These are phyloP conservation scores for Xylaria sp. DNA, from an alignment of 2,329 filamentous ascomycete species.

Conservation along the genomic window DNA sequence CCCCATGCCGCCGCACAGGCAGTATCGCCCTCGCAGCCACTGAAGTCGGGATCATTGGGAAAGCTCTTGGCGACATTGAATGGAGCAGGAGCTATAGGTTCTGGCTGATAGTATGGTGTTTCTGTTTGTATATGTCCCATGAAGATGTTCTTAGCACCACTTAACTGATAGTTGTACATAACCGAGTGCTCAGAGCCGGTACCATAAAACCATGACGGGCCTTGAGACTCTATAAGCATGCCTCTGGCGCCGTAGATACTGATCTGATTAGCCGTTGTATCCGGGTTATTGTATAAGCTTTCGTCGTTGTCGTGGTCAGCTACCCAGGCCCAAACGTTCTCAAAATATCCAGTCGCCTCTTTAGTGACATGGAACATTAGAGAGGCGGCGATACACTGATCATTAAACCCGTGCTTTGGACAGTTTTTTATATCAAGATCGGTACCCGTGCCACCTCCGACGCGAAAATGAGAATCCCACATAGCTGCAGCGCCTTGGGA, in stretches of 20 bases:
- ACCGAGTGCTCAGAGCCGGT: slow-evolving; percentile 55
- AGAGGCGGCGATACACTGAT: slow-evolving; percentile 70
- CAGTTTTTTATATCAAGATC: slow-evolving; percentile 68
- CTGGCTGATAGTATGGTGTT: slow-evolving; percentile 13
- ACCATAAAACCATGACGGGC: slow-evolving; percentile 72
- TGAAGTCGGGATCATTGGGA: slow-evolving; percentile 3
- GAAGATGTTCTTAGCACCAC: slow-evolving; percentile 70
- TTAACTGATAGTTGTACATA: slow-evolving; percentile 71
- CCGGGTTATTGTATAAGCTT: not conserved
- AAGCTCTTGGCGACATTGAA: not conserved
- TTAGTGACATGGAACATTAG: slow-evolving; percentile 60
- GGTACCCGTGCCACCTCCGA: slow-evolving; percentile 76
- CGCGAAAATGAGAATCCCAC: slow-evolving; percentile 71
- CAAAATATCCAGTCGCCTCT: slow-evolving; percentile 59
- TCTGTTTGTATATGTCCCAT: slow-evolving; percentile 71
- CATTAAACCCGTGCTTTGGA: slow-evolving; percentile 56
- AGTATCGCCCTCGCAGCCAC: not conserved
- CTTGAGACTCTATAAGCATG: slow-evolving; percentile 49
- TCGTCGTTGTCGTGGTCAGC: slow-evolving; percentile 64
- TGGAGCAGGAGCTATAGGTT: not conserved
- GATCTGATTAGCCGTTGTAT: slow-evolving; percentile 42
- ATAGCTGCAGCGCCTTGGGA: slow-evolving; percentile 22
- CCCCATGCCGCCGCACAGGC: slow-evolving; percentile 5
- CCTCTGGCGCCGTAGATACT: slow-evolving; percentile 49
- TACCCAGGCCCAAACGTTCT: slow-evolving; percentile 73